These are phyloP conservation scores for Penicillium occitanis DNA, from an alignment of 2,329 filamentous ascomycete genomes.

Conservation along the genomic window DNA sequence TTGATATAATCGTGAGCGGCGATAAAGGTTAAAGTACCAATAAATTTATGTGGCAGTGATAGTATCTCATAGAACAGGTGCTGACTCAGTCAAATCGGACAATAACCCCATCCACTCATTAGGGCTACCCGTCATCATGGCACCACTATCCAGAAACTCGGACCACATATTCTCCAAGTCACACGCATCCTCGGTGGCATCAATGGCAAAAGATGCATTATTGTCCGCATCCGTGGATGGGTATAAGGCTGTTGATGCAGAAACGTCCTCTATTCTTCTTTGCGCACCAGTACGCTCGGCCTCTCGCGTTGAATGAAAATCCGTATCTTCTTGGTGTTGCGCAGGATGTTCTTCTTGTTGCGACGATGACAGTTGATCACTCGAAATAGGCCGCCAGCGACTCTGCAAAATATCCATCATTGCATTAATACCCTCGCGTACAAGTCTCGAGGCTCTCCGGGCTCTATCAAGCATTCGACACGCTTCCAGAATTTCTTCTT, in stretches of 20 bases:
- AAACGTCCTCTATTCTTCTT: not conserved
- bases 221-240: not conserved
- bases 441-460: constrained; percentile 33
- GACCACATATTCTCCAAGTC: constrained; percentile 36
- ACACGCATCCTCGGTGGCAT: constrained; percentile 9
- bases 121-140: constrained; percentile 25
- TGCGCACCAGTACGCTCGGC: not conserved
- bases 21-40: not conserved
- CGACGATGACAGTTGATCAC: not conserved
- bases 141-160: constrained; percentile 33
- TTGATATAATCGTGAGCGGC: constrained; percentile 2
- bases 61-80: not conserved
- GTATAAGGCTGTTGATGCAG: not conserved
- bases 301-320: not conserved
- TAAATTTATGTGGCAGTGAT: not conserved
- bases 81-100: constrained; percentile 29
- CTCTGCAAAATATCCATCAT: constrained; percentile 39
- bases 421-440: constrained; percentile 37
- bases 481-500: constrained; percentile 39
- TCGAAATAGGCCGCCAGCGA: constrained; percentile 29
- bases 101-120: constrained; percentile 35
- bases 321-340: not conserved
- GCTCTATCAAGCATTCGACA: constrained; percentile 41
- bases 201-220: not conserved
- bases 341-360: not conserved